Percentiles rank a stretch among this genome's conserved stretches.
These are phyloP conservation scores for Cyberlindnera saturnus DNA, from an alignment of 805 yeast genomes.

Conservation along the genomic window DNA sequence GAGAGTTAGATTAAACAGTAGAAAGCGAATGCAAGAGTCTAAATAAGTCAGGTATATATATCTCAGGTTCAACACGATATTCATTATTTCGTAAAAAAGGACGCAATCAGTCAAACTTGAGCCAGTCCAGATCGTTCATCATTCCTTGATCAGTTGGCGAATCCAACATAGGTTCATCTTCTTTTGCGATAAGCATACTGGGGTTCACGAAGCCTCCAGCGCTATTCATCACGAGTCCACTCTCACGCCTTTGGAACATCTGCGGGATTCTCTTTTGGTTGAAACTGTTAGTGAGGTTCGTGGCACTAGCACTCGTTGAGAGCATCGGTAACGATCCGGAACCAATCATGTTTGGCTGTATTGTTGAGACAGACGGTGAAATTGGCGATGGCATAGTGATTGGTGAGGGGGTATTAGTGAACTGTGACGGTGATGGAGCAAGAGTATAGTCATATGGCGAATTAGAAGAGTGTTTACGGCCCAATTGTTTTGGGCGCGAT, in stretches of 20 bases:
- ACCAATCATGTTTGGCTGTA: background rate
- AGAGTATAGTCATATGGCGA: slow-evolving; percentile 10
- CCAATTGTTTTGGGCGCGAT: slow-evolving; percentile 1
- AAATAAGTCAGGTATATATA: too few relatives aligned
- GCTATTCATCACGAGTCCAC: background rate
- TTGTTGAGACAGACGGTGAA: slow-evolving; percentile 15
- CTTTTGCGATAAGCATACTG: slow-evolving; percentile 9
- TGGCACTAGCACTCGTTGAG: slow-evolving; percentile 17
- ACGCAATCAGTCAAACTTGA: slow-evolving; percentile 22
- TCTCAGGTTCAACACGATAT: too few relatives aligned
- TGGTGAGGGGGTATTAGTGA: slow-evolving; percentile 20
- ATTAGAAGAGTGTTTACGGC: slow-evolving; percentile 1
- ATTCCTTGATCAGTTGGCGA: slow-evolving; percentile 10
- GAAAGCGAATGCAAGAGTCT: too few relatives aligned
- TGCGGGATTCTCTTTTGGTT: slow-evolving; percentile 25
- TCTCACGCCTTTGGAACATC: slow-evolving; percentile 15
- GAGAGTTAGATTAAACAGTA: too few relatives aligned
- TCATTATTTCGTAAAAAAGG: background rate
- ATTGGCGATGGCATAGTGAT: slow-evolving; percentile 23
- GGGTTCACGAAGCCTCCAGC: slow-evolving; percentile 9
- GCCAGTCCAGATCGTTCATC: slow-evolving; percentile 24
- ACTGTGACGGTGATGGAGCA: slow-evolving; percentile 15
- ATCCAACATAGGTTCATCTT: slow-evolving; percentile 10
- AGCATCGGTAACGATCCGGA: slow-evolving; percentile 17
- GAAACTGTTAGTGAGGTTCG: slow-evolving; percentile 21